Conservation (phyloP, 768 basidiomycete species). For the Boletus sp. region DNA sequence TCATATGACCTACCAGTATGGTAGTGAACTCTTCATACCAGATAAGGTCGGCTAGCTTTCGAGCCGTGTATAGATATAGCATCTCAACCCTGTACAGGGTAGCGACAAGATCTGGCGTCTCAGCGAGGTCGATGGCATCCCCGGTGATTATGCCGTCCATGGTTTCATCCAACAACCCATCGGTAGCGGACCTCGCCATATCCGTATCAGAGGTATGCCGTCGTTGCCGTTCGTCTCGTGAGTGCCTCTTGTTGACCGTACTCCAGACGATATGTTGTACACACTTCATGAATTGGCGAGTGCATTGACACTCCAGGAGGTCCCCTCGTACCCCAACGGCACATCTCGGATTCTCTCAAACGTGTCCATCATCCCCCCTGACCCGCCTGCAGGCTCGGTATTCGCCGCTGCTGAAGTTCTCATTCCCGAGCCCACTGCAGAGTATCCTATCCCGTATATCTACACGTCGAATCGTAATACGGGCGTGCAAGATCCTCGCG, state of each 20-base stretch:
- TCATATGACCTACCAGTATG: conserved; percentile 61
- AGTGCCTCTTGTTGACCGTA: not conserved
- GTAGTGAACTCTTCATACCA: conserved; percentile 57
- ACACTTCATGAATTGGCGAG: conserved; percentile 56
- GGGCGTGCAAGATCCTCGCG: conserved; percentile 47
- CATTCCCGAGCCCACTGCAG: conserved; percentile 45
- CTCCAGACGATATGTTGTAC: conserved; percentile 48
- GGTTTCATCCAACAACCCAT: conserved; percentile 46
- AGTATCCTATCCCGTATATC: conserved; percentile 53
- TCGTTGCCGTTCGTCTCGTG: not conserved
- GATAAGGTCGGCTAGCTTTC: conserved; percentile 49
- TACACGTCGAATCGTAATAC: conserved; percentile 71
- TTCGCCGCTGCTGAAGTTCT: conserved; percentile 64
- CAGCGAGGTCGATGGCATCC: conserved; percentile 35
- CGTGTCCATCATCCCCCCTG: conserved; percentile 46
- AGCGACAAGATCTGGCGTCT: conserved; percentile 53
- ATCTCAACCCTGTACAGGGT: conserved; percentile 41
- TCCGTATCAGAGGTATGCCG: conserved; percentile 35
- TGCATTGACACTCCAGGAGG: conserved; percentile 55
- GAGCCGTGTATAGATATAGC: not conserved
- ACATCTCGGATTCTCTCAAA: conserved; percentile 50
- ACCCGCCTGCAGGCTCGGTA: conserved; percentile 37
- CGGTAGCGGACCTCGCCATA: conserved; percentile 60
- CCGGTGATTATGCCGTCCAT: conserved; percentile 51
- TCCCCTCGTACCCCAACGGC: conserved; percentile 46